These are phyloP conservation scores for Backusella australiensis DNA, from an alignment of 192 early-diverging fungal genomes.

Conservation along the genomic window DNA sequence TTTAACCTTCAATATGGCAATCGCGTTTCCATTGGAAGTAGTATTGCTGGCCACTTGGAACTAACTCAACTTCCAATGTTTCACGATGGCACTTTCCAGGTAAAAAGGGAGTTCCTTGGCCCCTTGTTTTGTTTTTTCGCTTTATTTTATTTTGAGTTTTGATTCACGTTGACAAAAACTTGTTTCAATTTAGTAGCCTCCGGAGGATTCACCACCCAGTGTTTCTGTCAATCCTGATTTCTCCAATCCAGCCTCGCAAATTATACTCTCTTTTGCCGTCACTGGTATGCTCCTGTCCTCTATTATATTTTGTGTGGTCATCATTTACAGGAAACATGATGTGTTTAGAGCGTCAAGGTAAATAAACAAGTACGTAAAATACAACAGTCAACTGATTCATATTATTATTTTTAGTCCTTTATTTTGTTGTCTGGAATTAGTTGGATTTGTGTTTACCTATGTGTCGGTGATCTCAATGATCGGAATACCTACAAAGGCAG, in stretches of 20 bases:
- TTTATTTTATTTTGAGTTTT: background rate
- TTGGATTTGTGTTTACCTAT: conserved; percentile 48
- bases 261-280: conserved; percentile 27
- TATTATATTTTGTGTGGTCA: conserved; percentile 27
- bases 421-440: conserved; percentile 49
- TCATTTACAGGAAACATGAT: conserved; percentile 28
- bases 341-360: conserved; percentile 46
- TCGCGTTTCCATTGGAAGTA: conserved; percentile 33
- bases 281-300: conserved; percentile 30
- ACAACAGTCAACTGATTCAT: background rate
- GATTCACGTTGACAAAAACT: conserved; percentile 3
- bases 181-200: conserved; percentile 20
- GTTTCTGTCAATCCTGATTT: conserved; percentile 36
- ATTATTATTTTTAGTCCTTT: conserved; percentile 32
- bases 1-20: conserved; percentile 41
- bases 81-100: conserved; percentile 35
- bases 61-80: conserved; percentile 38
- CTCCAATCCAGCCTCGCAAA: conserved; percentile 26
- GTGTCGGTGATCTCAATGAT: conserved; percentile 32
- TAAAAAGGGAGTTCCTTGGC: background rate
- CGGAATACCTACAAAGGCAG: conserved; percentile 33
- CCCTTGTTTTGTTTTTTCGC: background rate
- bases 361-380: background rate
- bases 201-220: conserved; percentile 37
- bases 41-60: conserved; percentile 34